Evolutionary conservation across 2,329 filamentous ascomycete genomes (phyloP).

Genomic region (Zarea fungicola): DNA sequence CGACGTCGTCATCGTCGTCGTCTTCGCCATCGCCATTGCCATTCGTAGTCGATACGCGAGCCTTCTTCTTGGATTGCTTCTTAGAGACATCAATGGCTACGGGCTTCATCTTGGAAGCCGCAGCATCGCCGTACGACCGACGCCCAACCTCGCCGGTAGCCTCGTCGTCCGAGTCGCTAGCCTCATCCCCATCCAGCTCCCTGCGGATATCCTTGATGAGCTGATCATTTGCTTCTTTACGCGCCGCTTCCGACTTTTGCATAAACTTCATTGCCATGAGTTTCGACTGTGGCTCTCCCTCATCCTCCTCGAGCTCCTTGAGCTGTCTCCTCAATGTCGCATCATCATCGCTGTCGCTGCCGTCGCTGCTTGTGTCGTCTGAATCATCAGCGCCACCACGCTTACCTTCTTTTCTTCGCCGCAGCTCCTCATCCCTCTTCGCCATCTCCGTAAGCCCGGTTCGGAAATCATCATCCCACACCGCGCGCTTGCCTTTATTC

Average conservation of each 20-base stretch:
- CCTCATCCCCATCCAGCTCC: slow-evolving; percentile 62
- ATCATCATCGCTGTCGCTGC: slow-evolving; percentile 45
- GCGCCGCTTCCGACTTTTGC: slow-evolving; percentile 76
- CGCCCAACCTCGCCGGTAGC: slow-evolving; percentile 60
- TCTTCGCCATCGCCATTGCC: slow-evolving; percentile 22
- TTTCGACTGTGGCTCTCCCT: slow-evolving; percentile 55
- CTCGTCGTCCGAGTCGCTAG: slow-evolving; percentile 45
- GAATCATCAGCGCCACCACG: slow-evolving; percentile 45
- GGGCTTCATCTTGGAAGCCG: slow-evolving; percentile 27
- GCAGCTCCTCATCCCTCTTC: slow-evolving; percentile 73
- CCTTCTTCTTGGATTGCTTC: slow-evolving; percentile 19
- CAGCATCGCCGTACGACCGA: slow-evolving; percentile 56
- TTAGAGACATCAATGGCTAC: slow-evolving; percentile 26
- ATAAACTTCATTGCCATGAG: slow-evolving; percentile 90
- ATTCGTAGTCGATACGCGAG: slow-evolving; percentile 24
- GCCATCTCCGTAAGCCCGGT: slow-evolving; percentile 76
- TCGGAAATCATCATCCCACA: slow-evolving; percentile 85
- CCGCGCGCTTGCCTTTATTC: slow-evolving; percentile 70
- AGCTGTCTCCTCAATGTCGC: slow-evolving; percentile 46
- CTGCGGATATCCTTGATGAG: slow-evolving; percentile 63
- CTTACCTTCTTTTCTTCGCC: slow-evolving; percentile 72
- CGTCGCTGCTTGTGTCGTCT: slow-evolving; percentile 35
- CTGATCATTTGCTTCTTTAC: slow-evolving; percentile 75
- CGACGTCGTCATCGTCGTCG: slow-evolving; percentile 23
- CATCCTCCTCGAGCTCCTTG: slow-evolving; percentile 39